These are phyloP conservation scores for Xylona heveae DNA, from an alignment of 495 filamentous ascomycete species.

Conservation along the genomic window DNA sequence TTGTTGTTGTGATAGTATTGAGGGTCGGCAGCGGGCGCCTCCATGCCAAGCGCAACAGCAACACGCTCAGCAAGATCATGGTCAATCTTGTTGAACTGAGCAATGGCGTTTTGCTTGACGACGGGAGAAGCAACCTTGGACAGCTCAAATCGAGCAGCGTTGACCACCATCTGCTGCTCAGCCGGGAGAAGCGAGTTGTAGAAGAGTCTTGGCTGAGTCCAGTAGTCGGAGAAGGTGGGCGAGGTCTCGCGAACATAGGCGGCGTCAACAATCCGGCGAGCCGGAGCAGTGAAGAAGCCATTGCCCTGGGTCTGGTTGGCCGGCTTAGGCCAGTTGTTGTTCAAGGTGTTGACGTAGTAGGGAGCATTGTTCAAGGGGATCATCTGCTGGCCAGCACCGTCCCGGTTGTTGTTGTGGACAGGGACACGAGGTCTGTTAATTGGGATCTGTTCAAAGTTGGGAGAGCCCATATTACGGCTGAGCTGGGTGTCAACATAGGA, in stretches of 20 bases:
- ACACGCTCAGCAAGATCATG: conserved; percentile 1
- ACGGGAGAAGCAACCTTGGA: not conserved
- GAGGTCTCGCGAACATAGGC: conserved; percentile 34
- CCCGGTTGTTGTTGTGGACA: conserved; percentile 20
- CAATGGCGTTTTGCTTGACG: conserved; percentile 1
- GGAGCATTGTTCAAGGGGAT: conserved; percentile 8
- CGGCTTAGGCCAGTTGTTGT: conserved; percentile 40
- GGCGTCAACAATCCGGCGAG: conserved; percentile 28
- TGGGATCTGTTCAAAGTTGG: conserved; percentile 16
- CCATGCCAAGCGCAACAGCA: not conserved
- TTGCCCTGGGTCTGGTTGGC: conserved; percentile 47
- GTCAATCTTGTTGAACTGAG: not conserved
- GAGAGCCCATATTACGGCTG: conserved; percentile 8
- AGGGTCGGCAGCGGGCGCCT: conserved; percentile 22
- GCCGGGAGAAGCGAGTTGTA: conserved; percentile 55
- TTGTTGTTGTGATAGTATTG: conserved; percentile 52
- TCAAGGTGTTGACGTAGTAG: conserved; percentile 47
- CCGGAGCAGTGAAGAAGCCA: conserved; percentile 55
- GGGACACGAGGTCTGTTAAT: conserved; percentile 19
- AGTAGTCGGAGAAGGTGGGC: conserved; percentile 50
- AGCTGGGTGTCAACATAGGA: conserved; percentile 5
- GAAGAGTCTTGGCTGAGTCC: conserved; percentile 43
- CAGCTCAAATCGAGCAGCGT: conserved; percentile 58
- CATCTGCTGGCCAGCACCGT: not conserved
- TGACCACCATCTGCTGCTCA: conserved; percentile 50